Percentiles rank a stretch among this genome's conserved stretches.
These are phyloP conservation scores for Leishmania braziliensis DNA, from an alignment of 208 protist species.

Conservation along the genomic window DNA sequence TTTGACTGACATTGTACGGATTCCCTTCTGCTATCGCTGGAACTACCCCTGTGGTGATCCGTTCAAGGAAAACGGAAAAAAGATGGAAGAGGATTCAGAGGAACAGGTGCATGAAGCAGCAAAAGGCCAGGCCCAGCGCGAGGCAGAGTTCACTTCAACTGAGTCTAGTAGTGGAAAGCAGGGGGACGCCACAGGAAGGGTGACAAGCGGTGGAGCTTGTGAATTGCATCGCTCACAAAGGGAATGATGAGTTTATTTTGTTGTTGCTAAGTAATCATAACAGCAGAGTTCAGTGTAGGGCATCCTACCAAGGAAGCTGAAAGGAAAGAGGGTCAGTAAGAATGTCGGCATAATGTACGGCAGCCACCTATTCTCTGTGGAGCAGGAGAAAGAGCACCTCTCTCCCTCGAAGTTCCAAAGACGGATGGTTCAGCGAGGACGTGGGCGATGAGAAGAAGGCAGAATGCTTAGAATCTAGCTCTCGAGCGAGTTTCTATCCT, in stretches of 20 bases:
- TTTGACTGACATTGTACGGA: conserved; percentile 60
- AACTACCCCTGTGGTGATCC: conserved; percentile 72
- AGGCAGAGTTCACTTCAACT: not conserved
- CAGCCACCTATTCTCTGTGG: not conserved
- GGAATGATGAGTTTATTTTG: conserved; percentile 12
- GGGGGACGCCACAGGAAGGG: not conserved
- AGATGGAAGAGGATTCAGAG: conserved; percentile 1
- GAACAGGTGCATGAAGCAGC: not conserved
- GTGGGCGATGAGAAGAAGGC: not conserved
- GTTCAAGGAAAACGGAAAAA: conserved; percentile 15
- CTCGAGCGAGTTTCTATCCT: not conserved
- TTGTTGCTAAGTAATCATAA: not conserved
- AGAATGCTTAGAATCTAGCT: not conserved
- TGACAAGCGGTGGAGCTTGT: not conserved
- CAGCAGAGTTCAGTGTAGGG: not conserved
- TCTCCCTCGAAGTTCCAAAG: not conserved
- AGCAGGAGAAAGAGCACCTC: not conserved
- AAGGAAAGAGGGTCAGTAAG: not conserved
- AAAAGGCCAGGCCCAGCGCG: not conserved
- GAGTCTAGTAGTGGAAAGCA: not conserved
- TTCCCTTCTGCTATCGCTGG: conserved; percentile 46
- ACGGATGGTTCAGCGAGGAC: not conserved
- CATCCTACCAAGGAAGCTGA: not conserved
- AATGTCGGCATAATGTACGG: not conserved
- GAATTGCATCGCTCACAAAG: not conserved